Percentiles rank a stretch among this genome's conserved stretches.
Conservation (phyloP, 2,329 filamentous ascomycete species). For the Podosphaera fusca region DNA sequence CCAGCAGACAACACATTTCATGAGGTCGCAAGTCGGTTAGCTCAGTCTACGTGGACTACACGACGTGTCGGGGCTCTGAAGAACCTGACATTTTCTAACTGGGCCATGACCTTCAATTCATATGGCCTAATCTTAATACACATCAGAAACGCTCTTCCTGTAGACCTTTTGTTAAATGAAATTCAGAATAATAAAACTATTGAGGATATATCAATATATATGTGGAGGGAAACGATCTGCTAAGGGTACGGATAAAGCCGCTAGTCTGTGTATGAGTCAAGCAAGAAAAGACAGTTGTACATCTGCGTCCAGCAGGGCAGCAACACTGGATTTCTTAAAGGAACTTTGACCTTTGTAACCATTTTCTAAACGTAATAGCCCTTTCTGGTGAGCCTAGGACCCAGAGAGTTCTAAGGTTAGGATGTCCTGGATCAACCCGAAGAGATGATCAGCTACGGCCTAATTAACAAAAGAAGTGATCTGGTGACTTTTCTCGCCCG, state of each 20-base stretch:
- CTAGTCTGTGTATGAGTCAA: background rate
- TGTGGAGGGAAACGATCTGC: background rate
- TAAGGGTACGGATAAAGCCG: background rate
- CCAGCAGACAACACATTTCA: background rate
- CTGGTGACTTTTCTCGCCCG: background rate
- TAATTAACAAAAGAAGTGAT: background rate
- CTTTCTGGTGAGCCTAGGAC: background rate
- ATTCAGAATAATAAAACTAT: background rate
- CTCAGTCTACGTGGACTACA: background rate
- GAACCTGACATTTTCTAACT: background rate
- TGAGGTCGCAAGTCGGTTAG: background rate
- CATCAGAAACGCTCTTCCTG: background rate
- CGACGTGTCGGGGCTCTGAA: background rate
- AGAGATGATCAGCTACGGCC: background rate
- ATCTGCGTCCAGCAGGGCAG: background rate
- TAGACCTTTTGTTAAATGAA: background rate
- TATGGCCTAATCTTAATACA: background rate
- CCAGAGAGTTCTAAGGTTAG: background rate
- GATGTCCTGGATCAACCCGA: background rate
- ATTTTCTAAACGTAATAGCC: background rate
- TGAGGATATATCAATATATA: background rate
- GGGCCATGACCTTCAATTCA: background rate
- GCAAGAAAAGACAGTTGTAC: background rate
- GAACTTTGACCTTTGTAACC: background rate
- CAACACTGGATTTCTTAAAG: background rate